Percentiles rank a stretch among this genome's conserved stretches.
Evolutionary conservation across 2,329 filamentous ascomycete species (phyloP).

Genomic region (Pestalotiopsis sp.): DNA sequence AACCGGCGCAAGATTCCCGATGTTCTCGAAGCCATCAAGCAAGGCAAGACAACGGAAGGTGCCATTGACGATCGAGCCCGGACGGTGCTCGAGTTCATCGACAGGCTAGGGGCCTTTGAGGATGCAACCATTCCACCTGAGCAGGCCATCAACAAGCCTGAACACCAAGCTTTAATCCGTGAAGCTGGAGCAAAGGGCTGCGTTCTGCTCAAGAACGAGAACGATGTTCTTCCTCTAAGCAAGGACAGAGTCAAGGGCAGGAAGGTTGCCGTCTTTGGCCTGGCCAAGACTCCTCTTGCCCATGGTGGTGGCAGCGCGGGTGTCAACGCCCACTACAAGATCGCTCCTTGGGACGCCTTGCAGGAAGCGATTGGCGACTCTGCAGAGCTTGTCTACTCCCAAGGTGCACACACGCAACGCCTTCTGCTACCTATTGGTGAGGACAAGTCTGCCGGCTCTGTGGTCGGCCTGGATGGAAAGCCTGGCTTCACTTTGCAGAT

Average conservation of each 20-base stretch:
- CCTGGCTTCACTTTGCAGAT: constrained; percentile 32
- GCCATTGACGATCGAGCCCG: constrained; percentile 27
- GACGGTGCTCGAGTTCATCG: constrained; percentile 30
- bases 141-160: constrained; percentile 31
- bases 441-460: constrained; percentile 22
- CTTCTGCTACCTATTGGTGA: constrained; percentile 22
- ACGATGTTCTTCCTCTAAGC: constrained; percentile 51
- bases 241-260: constrained; percentile 36
- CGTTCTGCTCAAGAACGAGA: constrained; percentile 64
- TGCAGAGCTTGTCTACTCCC: constrained; percentile 23
- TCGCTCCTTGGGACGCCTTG: constrained; percentile 17
- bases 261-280: constrained; percentile 18
- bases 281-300: constrained; percentile 18
- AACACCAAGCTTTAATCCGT: constrained; percentile 43
- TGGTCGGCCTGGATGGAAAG: constrained; percentile 31
- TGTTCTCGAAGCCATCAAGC: constrained; percentile 24
- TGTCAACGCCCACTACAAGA: constrained; percentile 17
- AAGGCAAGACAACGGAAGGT: constrained; percentile 20
- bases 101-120: constrained; percentile 22
- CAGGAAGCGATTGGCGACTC: constrained; percentile 14
- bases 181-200: constrained; percentile 58
- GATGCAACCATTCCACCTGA: constrained; percentile 22
- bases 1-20: constrained; percentile 16
- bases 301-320: constrained; percentile 18
- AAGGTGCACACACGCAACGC: constrained; percentile 18